Conservation (phyloP, 2,329 filamentous ascomycete species). For the Nemania bipapillata region DNA sequence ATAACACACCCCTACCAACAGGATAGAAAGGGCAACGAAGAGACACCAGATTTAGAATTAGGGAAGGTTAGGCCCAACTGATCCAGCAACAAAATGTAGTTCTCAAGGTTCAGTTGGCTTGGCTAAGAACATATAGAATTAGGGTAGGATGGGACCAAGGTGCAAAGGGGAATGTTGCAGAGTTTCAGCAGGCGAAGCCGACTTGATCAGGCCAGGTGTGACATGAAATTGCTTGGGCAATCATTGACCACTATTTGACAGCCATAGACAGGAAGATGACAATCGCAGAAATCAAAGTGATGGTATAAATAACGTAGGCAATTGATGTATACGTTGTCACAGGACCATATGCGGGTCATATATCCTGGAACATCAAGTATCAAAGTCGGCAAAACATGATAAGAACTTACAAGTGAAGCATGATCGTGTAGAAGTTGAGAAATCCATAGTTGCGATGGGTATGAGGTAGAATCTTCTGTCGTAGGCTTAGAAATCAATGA, state of each 20-base stretch:
- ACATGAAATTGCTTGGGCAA: constrained; percentile 18
- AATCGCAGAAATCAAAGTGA: background rate
- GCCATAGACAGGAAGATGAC: background rate
- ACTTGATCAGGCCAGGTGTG: constrained; percentile 1
- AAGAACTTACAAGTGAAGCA: constrained; percentile 63
- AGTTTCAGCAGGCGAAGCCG: constrained; percentile 13
- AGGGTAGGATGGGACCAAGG: constrained; percentile 7
- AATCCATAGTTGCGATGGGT: constrained; percentile 57
- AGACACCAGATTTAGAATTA: constrained; percentile 24
- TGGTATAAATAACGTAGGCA: background rate
- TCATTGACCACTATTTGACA: constrained; percentile 12
- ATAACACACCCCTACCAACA: constrained; percentile 39
- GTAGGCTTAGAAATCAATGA: constrained; percentile 14
- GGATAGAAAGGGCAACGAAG: background rate
- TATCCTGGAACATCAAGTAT: constrained; percentile 11
- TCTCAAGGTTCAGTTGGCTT: constrained; percentile 5
- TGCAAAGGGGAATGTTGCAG: constrained; percentile 17
- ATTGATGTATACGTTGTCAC: background rate
- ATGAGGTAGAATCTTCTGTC: constrained; percentile 3
- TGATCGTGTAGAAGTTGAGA: constrained; percentile 55
- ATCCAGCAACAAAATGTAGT: constrained; percentile 29
- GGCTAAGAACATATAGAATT: constrained; percentile 1
- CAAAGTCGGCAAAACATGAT: constrained; percentile 24
- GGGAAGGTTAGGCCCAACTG: constrained; percentile 31
- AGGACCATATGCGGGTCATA: constrained; percentile 12